These are phyloP conservation scores for Trichoderma koningiopsis DNA, from an alignment of 2,329 filamentous ascomycete species.

Conservation along the genomic window DNA sequence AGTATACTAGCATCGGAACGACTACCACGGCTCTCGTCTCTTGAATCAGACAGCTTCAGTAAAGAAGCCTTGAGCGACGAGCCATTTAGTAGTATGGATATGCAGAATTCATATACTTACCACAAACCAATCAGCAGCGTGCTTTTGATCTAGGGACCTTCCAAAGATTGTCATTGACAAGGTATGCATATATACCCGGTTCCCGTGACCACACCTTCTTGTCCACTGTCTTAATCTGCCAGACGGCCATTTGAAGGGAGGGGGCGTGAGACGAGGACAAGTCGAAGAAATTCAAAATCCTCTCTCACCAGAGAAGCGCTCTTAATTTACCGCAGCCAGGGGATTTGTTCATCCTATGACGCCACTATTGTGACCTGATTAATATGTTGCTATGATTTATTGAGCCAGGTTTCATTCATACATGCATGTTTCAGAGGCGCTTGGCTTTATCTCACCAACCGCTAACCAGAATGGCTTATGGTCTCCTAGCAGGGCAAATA, in stretches of 20 bases:
- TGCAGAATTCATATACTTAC: neutral
- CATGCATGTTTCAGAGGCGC: neutral
- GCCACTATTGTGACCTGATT: slow-evolving; percentile 12
- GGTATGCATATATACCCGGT: slow-evolving; percentile 12
- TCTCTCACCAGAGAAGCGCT: neutral
- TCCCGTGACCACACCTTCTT: slow-evolving; percentile 11
- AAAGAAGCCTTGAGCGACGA: neutral
- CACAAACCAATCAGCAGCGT: slow-evolving; percentile 1
- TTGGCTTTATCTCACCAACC: slow-evolving; percentile 1
- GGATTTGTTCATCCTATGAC: neutral
- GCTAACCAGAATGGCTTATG: slow-evolving; percentile 1
- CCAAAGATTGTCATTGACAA: slow-evolving; percentile 8
- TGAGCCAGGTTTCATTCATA: neutral
- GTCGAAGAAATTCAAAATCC: neutral
- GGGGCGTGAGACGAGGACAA: neutral
- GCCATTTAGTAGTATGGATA: neutral
- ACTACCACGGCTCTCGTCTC: neutral
- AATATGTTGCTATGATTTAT: neutral
- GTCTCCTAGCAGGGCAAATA: neutral
- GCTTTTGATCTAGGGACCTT: neutral
- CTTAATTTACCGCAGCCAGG: neutral
- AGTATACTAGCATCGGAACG: neutral
- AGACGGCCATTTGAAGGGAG: neutral
- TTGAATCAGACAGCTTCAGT: neutral
- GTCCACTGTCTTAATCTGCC: slow-evolving; percentile 2